Conservation (phyloP, 257 asterid species). For the Solanum medicagineum region DNA sequence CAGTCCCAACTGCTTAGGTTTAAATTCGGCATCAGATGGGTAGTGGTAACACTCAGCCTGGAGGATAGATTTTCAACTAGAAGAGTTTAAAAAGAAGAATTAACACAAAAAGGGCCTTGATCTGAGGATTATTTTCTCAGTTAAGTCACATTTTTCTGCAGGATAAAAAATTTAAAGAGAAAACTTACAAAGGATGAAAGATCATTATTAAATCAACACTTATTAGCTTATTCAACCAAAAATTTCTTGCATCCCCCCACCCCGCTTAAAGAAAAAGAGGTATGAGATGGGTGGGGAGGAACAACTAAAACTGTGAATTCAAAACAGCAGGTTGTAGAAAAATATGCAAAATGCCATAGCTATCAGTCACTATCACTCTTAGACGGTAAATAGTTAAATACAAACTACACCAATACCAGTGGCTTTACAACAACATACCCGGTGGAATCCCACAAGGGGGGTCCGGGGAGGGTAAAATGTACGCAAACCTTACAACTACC, state of each 20-base stretch:
- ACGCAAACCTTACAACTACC: no score
- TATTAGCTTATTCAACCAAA: not conserved
- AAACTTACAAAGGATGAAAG: no score
- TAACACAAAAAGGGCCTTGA: no score
- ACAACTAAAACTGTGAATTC: not conserved
- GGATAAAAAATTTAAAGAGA: no score
- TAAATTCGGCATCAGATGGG: constrained; percentile 93
- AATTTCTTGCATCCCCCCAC: not conserved
- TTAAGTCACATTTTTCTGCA: no score
- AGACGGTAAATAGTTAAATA: not conserved
- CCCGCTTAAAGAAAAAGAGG: not conserved
- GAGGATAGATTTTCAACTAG: constrained; percentile 6
- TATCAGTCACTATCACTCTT: not conserved
- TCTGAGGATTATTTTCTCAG: no score
- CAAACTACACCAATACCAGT: no score
- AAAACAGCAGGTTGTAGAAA: not conserved
- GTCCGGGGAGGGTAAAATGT: no score
- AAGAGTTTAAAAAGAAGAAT: constrained; percentile 1
- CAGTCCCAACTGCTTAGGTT: constrained; percentile 77
- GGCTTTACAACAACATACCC: no score
- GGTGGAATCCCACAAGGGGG: no score
- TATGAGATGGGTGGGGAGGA: not conserved
- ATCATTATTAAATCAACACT: no score
- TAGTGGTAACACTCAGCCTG: constrained; percentile 94
- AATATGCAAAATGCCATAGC: not conserved